Evolutionary conservation across 192 early-diverging fungal species (phyloP).

Genomic region (Rhizophagus clarus): DNA sequence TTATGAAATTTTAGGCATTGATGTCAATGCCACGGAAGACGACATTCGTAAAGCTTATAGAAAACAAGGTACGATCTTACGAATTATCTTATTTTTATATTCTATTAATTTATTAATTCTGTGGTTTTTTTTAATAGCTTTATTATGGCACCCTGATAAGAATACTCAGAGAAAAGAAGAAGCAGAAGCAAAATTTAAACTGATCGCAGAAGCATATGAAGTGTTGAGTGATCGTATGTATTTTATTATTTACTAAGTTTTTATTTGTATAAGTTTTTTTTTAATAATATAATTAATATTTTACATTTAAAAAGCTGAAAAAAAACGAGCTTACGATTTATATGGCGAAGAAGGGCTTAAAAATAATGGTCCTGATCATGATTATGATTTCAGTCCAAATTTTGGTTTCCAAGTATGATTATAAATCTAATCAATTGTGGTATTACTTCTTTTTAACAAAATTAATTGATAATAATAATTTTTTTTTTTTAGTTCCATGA

Average conservation of each 20-base stretch:
- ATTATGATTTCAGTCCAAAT: not conserved
- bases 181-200: conserved; percentile 56
- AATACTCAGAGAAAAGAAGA: conserved; percentile 66
- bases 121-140: no score
- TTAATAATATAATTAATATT: not conserved
- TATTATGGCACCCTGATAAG: conserved; percentile 82
- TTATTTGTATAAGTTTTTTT: not conserved
- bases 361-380: not conserved
- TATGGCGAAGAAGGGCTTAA: conserved; percentile 32
- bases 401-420: not conserved
- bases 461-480: not conserved
- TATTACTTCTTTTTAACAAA: no score
- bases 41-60: conserved; percentile 85
- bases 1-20: conserved; percentile 57
- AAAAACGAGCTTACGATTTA: conserved; percentile 36
- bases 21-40: conserved; percentile 71
- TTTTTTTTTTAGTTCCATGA: conserved; percentile 34
- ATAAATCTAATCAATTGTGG: not conserved
- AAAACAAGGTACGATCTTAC: conserved; percentile 50
- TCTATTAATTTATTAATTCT: not conserved
- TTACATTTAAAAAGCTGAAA: conserved; percentile 27
- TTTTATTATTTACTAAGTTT: not conserved
- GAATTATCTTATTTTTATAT: not conserved
- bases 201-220: conserved; percentile 42
- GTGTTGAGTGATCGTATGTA: conserved; percentile 41